Evolutionary conservation across 2,329 filamentous ascomycete genomes (phyloP).

Genomic region (Talaromyces sp.): DNA sequence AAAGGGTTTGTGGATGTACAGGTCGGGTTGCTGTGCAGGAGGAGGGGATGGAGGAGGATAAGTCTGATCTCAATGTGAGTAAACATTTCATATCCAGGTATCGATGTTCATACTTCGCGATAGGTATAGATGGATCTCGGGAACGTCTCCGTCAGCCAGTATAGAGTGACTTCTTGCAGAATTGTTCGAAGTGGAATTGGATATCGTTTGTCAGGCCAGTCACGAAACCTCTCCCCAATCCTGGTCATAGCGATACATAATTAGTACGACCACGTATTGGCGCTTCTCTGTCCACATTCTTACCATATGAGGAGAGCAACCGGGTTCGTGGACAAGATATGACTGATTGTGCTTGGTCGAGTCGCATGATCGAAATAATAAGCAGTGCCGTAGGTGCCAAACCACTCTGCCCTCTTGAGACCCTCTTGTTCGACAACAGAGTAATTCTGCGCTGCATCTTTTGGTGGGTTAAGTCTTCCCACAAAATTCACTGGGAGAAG

Average conservation of each 20-base stretch:
- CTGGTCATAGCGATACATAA: slow-evolving; percentile 21
- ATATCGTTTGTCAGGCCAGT: slow-evolving; percentile 30
- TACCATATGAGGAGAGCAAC: slow-evolving; percentile 54
- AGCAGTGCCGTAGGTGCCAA: slow-evolving; percentile 33
- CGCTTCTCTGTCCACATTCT: not conserved
- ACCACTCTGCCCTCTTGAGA: slow-evolving; percentile 10
- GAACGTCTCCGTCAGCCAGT: slow-evolving; percentile 38
- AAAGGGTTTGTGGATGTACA: slow-evolving; percentile 41
- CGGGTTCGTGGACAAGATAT: slow-evolving; percentile 50
- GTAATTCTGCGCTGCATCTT: slow-evolving; percentile 30
- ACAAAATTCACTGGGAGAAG: slow-evolving; percentile 9
- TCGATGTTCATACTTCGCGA: slow-evolving; percentile 24
- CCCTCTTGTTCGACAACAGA: slow-evolving; percentile 8
- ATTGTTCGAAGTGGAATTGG: slow-evolving; percentile 28
- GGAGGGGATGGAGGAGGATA: slow-evolving; percentile 18
- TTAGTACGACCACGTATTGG: not conserved
- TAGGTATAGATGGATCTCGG: slow-evolving; percentile 31
- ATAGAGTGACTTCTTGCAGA: slow-evolving; percentile 30
- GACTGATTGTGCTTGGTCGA: slow-evolving; percentile 52
- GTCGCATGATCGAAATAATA: slow-evolving; percentile 53
- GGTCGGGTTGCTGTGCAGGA: slow-evolving; percentile 21
- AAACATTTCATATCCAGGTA: not conserved
- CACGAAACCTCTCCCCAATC: slow-evolving; percentile 35
- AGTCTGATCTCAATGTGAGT: not conserved
- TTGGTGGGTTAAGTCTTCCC: slow-evolving; percentile 26